Percentiles rank a stretch among this genome's conserved stretches.
These are phyloP conservation scores for Pleurotus giganteus DNA, from an alignment of 768 basidiomycete genomes.

Conservation along the genomic window DNA sequence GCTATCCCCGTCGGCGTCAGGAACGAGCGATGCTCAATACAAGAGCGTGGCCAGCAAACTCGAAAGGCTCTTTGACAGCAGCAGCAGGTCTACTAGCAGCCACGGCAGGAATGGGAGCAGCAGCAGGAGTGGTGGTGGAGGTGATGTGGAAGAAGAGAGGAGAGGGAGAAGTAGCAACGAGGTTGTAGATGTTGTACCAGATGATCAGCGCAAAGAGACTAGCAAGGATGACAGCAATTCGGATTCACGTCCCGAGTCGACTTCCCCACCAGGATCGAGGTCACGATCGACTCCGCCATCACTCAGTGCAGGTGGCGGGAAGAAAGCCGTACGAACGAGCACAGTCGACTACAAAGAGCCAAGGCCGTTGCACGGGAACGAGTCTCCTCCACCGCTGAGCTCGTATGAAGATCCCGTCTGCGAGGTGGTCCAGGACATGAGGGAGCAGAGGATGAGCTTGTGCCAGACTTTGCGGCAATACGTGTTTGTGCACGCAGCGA, in stretches of 20 bases:
- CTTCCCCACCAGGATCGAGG: conserved; percentile 6
- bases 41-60: conserved; percentile 22
- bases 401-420: conserved; percentile 75
- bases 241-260: conserved; percentile 6
- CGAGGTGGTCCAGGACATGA: conserved; percentile 87
- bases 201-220: not conserved
- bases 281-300: conserved; percentile 9
- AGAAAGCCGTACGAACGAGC: conserved; percentile 18
- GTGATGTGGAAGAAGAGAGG: not conserved
- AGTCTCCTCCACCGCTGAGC: conserved; percentile 59
- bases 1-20: conserved; percentile 12
- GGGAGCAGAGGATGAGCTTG: conserved; percentile 94
- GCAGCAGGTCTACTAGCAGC: not conserved
- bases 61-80: conserved; percentile 16
- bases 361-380: conserved; percentile 49
- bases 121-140: not conserved
- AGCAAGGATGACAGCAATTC: not conserved
- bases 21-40: conserved; percentile 15
- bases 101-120: not conserved
- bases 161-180: not conserved
- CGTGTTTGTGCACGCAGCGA: conserved; percentile 86
- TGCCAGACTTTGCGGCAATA: conserved; percentile 95
- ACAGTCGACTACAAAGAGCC: conserved; percentile 62
- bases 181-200: not conserved
- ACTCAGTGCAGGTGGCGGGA: not conserved